Base-by-base conservation (phyloP, 129 eudicot genomes). In the Scalesia atractyloides region DNA sequence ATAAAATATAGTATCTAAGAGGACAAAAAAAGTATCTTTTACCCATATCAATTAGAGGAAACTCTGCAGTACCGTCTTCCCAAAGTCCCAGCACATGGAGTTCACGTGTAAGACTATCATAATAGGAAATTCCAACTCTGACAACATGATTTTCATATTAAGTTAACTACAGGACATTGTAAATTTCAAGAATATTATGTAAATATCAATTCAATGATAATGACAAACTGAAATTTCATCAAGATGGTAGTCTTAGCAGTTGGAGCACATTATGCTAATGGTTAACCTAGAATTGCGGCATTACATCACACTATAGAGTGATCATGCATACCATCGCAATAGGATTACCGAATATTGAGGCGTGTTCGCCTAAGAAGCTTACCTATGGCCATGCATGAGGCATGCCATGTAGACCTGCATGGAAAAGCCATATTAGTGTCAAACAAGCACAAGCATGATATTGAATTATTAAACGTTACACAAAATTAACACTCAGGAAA, bases 321-420 rank as follows among this genome's bases (percentile, higher is more conserved):
- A 63, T 48, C 20, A 63, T 9, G 41, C 52, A 58, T 63, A 17
- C 18, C 44, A 1, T 15, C 37, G 19, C 51, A 41, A 12, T 44
- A 75, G 65, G n/a, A 53, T 33, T 47, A 46, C 60, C 48, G 49
- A 37, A 53, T 64, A 62, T 54, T 18, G 51, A 63, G 33, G 50
- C 5, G 50, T 69, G 44, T 65, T 24, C 17, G 63, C 37, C 18
- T 15, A 63, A 71, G 72, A 70, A 77, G 60, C 67, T 82, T 73
- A 95, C 99, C 95, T 86, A 44, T 81, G 86, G 56, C 96, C 97
- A 33, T 86, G 89, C 85, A 83, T 78, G 81, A 95, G 46, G 63
- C 97, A 95, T 69, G 99, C 91, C 99, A 95, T 90, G 72, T 86
- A 88, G n/a, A 90, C 91, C 99, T 95, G 91, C 78, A 70, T 34